phyloP scores from a whole-genome alignment of 805 yeast species.

The Ogataea dorogensis region DNA sequence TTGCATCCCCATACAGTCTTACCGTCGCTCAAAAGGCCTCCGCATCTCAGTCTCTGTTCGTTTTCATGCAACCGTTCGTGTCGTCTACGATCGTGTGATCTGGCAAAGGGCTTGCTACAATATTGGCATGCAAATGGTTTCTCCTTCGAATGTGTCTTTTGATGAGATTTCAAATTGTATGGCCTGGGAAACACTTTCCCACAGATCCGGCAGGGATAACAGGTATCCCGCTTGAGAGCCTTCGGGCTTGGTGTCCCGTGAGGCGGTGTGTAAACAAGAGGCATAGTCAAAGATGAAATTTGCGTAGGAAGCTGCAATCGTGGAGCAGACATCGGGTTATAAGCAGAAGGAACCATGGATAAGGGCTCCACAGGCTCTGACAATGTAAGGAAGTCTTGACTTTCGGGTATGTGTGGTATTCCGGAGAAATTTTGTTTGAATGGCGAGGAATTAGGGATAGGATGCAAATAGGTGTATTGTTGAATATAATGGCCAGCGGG shows the following conservation, averaged over 20 bases:
- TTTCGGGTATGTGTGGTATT: neutral
- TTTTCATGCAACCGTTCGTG: constrained; percentile 78
- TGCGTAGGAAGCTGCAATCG: constrained; percentile 1
- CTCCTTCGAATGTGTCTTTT: constrained; percentile 58
- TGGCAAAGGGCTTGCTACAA: constrained; percentile 69
- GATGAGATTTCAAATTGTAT: constrained; percentile 49
- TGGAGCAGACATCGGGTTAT: constrained; percentile 1
- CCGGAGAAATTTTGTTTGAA: constrained; percentile 1
- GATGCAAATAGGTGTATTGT: constrained; percentile 1
- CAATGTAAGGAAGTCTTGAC: neutral
- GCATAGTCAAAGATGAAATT: neutral
- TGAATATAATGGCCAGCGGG: neutral
- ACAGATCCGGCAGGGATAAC: constrained; percentile 42
- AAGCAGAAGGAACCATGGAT: no score
- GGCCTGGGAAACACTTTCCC: constrained; percentile 47
- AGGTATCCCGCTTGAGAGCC: constrained; percentile 10
- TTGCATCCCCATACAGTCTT: constrained; percentile 73
- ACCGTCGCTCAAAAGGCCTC: constrained; percentile 58
- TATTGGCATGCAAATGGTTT: constrained; percentile 65
- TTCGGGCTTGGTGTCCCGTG: neutral
- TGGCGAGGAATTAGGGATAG: neutral
- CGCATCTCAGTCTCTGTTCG: constrained; percentile 65
- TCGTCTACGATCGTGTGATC: constrained; percentile 73
- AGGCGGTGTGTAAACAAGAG: constrained; percentile 1
- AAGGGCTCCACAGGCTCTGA: no score